Base-by-base conservation (phyloP, 257 asterid species). In the Solanum arcanum region DNA sequence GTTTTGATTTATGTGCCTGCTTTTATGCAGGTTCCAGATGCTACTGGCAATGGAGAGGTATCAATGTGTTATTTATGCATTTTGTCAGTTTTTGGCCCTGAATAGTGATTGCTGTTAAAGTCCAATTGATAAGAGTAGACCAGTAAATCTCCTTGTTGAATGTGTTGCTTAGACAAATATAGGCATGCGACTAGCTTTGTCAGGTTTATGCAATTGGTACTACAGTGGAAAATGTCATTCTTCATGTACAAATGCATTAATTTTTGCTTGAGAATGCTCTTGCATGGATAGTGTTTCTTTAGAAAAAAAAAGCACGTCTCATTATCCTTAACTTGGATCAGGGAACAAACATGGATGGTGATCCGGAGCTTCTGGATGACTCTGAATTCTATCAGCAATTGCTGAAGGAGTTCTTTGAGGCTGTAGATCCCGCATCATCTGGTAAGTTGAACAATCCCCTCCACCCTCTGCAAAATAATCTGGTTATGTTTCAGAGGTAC, bases 361-460 rank as follows among this genome's bases (percentile, higher is more conserved):
- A 95, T 86, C 98, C 98, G 66, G 99, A 97, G 88, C 96, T 97
- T 86, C 87, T 97, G 84, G 98, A 97, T 80, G 99, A 97, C 90
- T 89, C 97, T 2, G 99, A 93, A 11, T 95, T 97, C 89, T 96
- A 97, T 93, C 99, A 95, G 90, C 96, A 93, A 64, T 91, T 97
- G 86, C 87, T 97, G 91, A 97, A 93, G 88, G 99, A 96, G 92
- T 97, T 97, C 90, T 92, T 97, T 56, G 97, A 97, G 95, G 90
- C 98, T 52, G 87, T 94, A 44, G 98, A 95, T 91, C 98, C 98
- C 20, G 85, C 94, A 73, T 94, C 98, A 89, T 94, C 98, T 84
- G 99, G 99, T 97, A 93, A 87, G 82, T 85, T 70, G 37, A 68
- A 29, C 35, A 41, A 20, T 20, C 0, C 25, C 35, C 41, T 39